phyloP scores from a whole-genome alignment of 345 rosid genomes.

The Eutrema japonicum region DNA sequence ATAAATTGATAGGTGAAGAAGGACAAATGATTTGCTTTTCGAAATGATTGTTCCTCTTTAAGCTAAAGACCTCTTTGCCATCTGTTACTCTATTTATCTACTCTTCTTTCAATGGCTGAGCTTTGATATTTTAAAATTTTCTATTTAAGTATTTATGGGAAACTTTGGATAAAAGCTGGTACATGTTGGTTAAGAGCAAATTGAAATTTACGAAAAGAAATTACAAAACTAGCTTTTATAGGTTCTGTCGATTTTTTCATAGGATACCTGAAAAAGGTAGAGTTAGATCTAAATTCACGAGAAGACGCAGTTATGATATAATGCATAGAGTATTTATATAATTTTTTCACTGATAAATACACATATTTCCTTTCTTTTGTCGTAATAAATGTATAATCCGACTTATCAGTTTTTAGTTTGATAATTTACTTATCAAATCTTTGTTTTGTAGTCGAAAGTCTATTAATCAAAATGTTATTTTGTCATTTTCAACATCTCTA shows the following conservation, averaged over 20 bases:
- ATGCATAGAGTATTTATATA: too few species aligned
- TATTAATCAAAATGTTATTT: too few species aligned
- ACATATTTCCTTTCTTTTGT: neutral
- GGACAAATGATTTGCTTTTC: conserved; percentile 43
- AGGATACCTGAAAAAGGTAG: conserved; percentile 39
- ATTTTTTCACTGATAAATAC: neutral
- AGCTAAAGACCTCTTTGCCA: conserved; percentile 35
- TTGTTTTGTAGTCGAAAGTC: too few species aligned
- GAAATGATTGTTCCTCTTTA: conserved; percentile 34
- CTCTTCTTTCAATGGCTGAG: neutral
- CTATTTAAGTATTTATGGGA: too few species aligned
- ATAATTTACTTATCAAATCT: too few species aligned
- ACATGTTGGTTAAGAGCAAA: conserved; percentile 9
- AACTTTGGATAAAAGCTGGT: neutral
- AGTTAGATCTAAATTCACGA: conserved; percentile 23
- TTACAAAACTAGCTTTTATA: conserved; percentile 19
- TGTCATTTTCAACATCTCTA: too few species aligned
- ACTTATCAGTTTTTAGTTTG: too few species aligned
- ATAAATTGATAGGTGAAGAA: conserved; percentile 25
- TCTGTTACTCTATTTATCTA: conserved; percentile 21
- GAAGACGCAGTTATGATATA: conserved; percentile 12
- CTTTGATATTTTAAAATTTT: neutral
- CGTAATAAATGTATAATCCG: neutral
- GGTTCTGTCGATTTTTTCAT: conserved; percentile 26
- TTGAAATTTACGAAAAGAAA: conserved; percentile 18